A percentile compares a stretch with the other conserved stretches of the same genome.
Evolutionary conservation across 495 filamentous ascomycete genomes (phyloP).

Genomic region (Margaritispora aquatica): DNA sequence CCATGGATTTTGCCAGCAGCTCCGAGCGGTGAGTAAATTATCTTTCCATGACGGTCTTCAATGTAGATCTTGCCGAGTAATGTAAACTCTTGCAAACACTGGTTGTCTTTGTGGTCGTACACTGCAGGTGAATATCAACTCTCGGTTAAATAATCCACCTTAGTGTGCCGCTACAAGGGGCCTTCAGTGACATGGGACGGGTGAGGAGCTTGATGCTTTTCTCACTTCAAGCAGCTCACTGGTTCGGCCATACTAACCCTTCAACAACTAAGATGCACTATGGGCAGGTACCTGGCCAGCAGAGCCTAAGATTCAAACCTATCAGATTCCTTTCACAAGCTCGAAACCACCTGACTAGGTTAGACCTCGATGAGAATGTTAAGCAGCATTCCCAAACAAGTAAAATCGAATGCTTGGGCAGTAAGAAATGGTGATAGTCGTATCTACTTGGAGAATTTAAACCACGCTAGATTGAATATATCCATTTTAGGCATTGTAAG

Average conservation of each 20-base stretch:
- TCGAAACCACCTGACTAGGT: conserved; percentile 7
- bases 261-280: not conserved
- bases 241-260: not conserved
- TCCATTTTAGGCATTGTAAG: no score
- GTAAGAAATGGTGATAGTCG: no score
- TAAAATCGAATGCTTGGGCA: not conserved
- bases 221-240: not conserved
- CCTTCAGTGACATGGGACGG: not conserved
- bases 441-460: no score
- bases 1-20: no score
- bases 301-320: not conserved
- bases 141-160: not conserved
- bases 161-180: not conserved
- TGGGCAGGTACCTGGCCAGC: not conserved
- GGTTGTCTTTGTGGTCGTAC: not conserved
- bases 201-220: not conserved
- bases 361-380: not conserved
- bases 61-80: no score
- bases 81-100: no score
- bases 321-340: not conserved
- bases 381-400: conserved; percentile 2
- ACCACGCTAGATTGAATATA: no score
- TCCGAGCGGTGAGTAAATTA: no score
- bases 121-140: not conserved
- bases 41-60: no score